Evolutionary conservation across 2,329 filamentous ascomycete species (phyloP), one percentile per base, ranked within the genome.

Genomic region (Alternaria brassicae): DNA sequence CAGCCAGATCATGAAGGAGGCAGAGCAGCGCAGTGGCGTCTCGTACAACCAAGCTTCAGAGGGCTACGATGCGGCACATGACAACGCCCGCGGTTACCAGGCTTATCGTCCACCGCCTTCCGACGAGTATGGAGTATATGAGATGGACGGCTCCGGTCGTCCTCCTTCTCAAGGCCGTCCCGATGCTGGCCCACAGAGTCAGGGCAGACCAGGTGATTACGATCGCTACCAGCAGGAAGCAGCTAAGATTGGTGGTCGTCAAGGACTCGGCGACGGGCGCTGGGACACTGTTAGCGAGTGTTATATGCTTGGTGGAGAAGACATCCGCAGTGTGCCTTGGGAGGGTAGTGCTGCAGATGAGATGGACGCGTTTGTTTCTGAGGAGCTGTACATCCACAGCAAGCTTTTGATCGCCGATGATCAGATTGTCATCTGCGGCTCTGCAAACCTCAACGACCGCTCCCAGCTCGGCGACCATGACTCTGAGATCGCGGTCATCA

Each of bases 401-500:
- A 91, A 92, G 81, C 80, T 91, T 19, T 83, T 92, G 58, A 95
- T 96, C 60, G 91, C 89, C 42, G 92, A 96, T 72, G 93, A 96
- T 75, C 84, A 86, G 7, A 84, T 91, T 49, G 91, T 92, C 57
- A 93, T 96, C 65, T 93, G 91, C 74, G 92, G 93, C 62, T 92
- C 85, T 54, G 87, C 87, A 23, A 90, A 90, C 68, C 81, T 90
- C 69, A 90, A 90, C 68, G 88, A 89, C 68, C 82, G 87, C 55
- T 93, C 90, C 3, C 91, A 97, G 80, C 85, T 96, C 4, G 92
- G 92, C 34, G 85, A 87, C 58, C 92, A 95, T 78, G 93, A 96
- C 79, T 92, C 89, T 1, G 93, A 97, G 75, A 92, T 97, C 55
- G 92, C 92, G n/a, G 90, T 96, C 64, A 85, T 96, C 57, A 91